These are phyloP conservation scores for Pyrenochaeta sp. DNA, from an alignment of 2,329 filamentous ascomycete genomes.

Conservation along the genomic window DNA sequence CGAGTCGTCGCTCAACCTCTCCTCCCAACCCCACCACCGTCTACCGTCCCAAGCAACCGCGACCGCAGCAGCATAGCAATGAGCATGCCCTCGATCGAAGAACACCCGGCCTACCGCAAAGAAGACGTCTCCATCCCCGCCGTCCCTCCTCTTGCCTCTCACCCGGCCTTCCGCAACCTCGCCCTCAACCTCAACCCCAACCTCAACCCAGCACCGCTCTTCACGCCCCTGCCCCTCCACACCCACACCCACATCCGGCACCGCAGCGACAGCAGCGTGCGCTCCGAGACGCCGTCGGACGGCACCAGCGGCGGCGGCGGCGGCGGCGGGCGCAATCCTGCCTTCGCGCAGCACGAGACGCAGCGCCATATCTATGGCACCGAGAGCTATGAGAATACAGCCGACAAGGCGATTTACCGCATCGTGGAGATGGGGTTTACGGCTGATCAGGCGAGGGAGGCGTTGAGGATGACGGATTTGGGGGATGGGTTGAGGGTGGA, in stretches of 20 bases:
- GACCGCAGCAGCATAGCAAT: slow-evolving; percentile 35
- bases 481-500: slow-evolving; percentile 66
- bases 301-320: no score
- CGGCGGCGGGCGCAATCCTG: slow-evolving; percentile 16
- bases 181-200: slow-evolving; percentile 3
- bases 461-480: slow-evolving; percentile 65
- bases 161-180: slow-evolving; percentile 27
- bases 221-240: background rate
- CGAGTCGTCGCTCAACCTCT: slow-evolving; percentile 39
- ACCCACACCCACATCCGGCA: slow-evolving; percentile 1
- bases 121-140: slow-evolving; percentile 7
- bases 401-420: slow-evolving; percentile 63
- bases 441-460: slow-evolving; percentile 62
- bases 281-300: slow-evolving; percentile 5
- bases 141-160: slow-evolving; percentile 22
- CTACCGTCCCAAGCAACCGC: slow-evolving; percentile 30
- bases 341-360: slow-evolving; percentile 39
- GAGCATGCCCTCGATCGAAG: slow-evolving; percentile 43
- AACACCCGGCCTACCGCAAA: slow-evolving; percentile 29
- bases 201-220: background rate
- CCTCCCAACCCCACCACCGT: slow-evolving; percentile 42
- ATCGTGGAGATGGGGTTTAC: slow-evolving; percentile 69
- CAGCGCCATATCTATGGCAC: slow-evolving; percentile 40
- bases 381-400: slow-evolving; percentile 58
- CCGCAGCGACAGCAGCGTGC: background rate